Base-by-base conservation (phyloP, 177 flowering plant species). In the Telopea speciosissima region DNA sequence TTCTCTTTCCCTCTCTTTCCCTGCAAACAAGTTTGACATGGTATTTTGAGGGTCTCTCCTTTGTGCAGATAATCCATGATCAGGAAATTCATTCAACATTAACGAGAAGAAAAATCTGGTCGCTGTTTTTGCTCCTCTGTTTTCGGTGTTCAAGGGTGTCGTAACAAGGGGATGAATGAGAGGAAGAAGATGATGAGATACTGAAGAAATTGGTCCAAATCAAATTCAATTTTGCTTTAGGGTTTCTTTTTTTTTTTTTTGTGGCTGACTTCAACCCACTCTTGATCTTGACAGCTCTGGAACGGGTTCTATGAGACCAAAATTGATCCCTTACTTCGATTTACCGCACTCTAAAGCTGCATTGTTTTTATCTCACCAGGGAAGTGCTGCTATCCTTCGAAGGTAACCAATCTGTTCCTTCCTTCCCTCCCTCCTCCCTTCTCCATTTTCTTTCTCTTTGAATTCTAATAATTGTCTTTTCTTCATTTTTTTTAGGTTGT, bases 281-380 rank as follows among this genome's bases (percentile, higher is more conserved):
- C 24, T 71, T 67, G 8, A 24, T 70, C 23, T 58, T n/a, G n/a
- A 58, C 61, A 85, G 87, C 69, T 83, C 87, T 2, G 85, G 87
- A 40, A 79, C 85, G 12, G 78, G 70, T 70, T 67, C 84, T 0
- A 72, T 76, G 81, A 78, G 72, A 77, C 85, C 88, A 5, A 85
- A 83, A 67, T 60, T 85, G 75, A 80, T 85, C 21, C 88, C 86
- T 19, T 79, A 76, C 70, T 85, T 78, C 67, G 81, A 85, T 73
- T 85, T 85, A 3, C 36, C 70, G 5, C 77, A 74, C 22, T 75
- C 79, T 2, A 81, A 62, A 75, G 78, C 81, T 3, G 78, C 78
- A 19, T 81, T 84, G 3, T 28, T 3, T 33, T 64, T 79, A n/a
- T 82, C 83, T 68, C 83, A 83, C 73, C 79, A 68, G 58, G 82